Evolutionary conservation across 225 moss, liverwort and hornwort species (phyloP).

Genomic region (Marchantia polymorpha): DNA sequence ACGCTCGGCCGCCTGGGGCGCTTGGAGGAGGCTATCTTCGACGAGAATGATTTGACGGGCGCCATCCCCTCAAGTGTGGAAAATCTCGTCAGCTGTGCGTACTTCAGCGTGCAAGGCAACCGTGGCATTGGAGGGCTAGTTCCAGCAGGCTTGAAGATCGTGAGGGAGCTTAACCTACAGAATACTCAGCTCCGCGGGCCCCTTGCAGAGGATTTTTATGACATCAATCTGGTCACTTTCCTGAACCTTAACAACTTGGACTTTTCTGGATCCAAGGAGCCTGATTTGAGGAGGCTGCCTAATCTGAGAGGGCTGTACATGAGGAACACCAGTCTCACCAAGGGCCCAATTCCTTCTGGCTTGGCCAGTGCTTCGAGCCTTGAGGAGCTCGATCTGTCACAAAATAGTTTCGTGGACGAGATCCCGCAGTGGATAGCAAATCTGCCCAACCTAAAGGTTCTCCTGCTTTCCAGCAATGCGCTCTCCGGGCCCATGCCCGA

Average conservation of each 20-base stretch:
- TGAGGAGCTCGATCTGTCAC: conserved; percentile 13
- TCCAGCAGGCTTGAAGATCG: conserved; percentile 1
- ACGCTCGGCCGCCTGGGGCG: neutral
- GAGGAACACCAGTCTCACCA: neutral
- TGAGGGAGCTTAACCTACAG: conserved; percentile 19
- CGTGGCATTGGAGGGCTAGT: neutral
- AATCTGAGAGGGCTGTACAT: conserved; percentile 12
- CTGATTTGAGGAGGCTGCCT: conserved; percentile 8
- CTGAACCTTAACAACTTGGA: conserved; percentile 9
- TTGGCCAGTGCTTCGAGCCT: neutral
- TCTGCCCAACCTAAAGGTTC: conserved; percentile 13
- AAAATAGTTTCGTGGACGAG: neutral
- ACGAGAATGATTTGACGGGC: conserved; percentile 17
- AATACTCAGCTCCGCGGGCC: conserved; percentile 6
- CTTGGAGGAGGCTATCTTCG: conserved; percentile 16
- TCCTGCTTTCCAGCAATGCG: conserved; percentile 3
- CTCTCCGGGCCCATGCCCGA: conserved; percentile 12
- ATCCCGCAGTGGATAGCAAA: conserved; percentile 9
- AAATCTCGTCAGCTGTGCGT: neutral
- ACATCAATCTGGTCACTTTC: neutral
- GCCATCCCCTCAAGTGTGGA: neutral
- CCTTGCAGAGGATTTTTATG: conserved; percentile 6
- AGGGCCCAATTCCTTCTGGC: neutral
- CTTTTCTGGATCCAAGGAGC: neutral
- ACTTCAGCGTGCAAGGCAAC: conserved; percentile 11